Evolutionary conservation across 2,329 filamentous ascomycete species (phyloP).

Genomic region (Phialophora verrucosa): DNA sequence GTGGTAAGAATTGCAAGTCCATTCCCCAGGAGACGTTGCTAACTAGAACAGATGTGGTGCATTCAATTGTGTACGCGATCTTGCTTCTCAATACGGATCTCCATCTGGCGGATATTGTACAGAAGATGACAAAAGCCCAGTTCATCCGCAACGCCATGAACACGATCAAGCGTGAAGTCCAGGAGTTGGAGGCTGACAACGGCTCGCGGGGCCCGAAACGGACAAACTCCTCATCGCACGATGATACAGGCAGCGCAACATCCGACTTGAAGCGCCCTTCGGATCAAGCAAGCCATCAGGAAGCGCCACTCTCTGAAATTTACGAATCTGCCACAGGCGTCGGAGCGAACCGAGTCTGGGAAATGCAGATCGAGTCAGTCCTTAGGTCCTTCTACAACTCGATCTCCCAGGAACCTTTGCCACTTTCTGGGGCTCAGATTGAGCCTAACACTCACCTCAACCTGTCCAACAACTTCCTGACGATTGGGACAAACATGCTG

Average conservation of each 20-base stretch:
- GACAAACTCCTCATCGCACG: slow-evolving; percentile 17
- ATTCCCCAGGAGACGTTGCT: slow-evolving; percentile 1
- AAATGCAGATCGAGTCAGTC: slow-evolving; percentile 85
- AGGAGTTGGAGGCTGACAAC: slow-evolving; percentile 24
- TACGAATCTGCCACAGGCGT: slow-evolving; percentile 61
- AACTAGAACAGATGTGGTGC: slow-evolving; percentile 76
- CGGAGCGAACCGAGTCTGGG: slow-evolving; percentile 80
- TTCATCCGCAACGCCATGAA: slow-evolving; percentile 97
- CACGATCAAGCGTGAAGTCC: slow-evolving; percentile 76
- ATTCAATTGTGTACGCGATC: slow-evolving; percentile 96
- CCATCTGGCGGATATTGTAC: slow-evolving; percentile 91
- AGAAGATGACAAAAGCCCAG: slow-evolving; percentile 93
- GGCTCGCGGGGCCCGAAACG: slow-evolving; percentile 28
- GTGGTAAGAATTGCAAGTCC: slow-evolving; percentile 62
- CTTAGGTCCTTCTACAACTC: slow-evolving; percentile 90
- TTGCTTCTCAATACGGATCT: slow-evolving; percentile 95
- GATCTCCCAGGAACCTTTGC: slow-evolving; percentile 84
- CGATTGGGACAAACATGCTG: slow-evolving; percentile 70
- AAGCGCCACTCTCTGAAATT: slow-evolving; percentile 57
- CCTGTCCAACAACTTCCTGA: slow-evolving; percentile 66
- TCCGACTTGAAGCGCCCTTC: slow-evolving; percentile 32
- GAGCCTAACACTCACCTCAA: slow-evolving; percentile 43
- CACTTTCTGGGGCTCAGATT: slow-evolving; percentile 69
- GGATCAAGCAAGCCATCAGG: slow-evolving; percentile 45
- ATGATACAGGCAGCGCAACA: slow-evolving; percentile 13